phyloP scores from a whole-genome alignment of 345 rosid genomes.

The Viola odorata region DNA sequence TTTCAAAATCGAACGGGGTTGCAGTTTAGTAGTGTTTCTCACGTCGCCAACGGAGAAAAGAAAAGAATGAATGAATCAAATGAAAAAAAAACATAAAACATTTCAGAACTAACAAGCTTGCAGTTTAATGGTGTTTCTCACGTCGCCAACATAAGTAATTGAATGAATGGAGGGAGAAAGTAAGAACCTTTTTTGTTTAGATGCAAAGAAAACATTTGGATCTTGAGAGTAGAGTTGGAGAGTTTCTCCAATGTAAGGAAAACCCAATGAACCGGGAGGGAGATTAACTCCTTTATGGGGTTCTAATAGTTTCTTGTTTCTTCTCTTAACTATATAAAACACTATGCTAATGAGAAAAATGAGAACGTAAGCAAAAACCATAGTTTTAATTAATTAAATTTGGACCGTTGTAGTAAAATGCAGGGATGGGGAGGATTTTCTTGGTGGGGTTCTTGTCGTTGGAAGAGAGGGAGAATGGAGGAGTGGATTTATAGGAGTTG shows the following conservation, averaged over 20 bases:
- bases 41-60: neutral
- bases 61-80: neutral
- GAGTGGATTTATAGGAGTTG: conserved; percentile 17
- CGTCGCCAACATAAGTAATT: neutral
- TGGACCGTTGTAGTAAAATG: too few relatives aligned
- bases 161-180: neutral
- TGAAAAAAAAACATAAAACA: too few relatives aligned
- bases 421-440: neutral
- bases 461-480: neutral
- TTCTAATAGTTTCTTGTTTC: conserved; percentile 11
- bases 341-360: conserved; percentile 22
- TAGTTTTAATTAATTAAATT: too few relatives aligned
- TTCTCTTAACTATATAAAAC: conserved; percentile 11
- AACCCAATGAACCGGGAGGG: conserved; percentile 77
- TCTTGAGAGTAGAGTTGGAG: conserved; percentile 64
- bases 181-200: conserved; percentile 52
- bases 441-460: conserved; percentile 3
- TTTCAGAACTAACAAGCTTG: too few relatives aligned
- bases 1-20: too few relatives aligned
- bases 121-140: neutral
- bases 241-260: conserved; percentile 67
- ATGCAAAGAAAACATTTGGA: conserved; percentile 51
- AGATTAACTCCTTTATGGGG: conserved; percentile 26
- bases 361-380: conserved; percentile 19
- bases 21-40: neutral